These are phyloP conservation scores for Candida boleticola DNA, from an alignment of 805 yeast genomes.

Conservation along the genomic window DNA sequence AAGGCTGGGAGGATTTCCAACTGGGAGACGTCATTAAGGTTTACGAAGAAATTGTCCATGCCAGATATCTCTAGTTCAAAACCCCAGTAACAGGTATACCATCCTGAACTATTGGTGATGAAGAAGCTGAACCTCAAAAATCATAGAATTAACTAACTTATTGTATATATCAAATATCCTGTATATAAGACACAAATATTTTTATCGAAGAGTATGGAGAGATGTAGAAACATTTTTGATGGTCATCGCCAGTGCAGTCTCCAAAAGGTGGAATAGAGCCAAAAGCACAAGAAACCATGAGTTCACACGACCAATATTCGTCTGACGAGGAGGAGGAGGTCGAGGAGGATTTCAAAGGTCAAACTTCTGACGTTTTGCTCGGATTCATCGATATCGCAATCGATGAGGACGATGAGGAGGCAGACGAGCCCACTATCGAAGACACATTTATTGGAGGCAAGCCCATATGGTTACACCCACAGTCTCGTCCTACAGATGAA, in stretches of 20 bases:
- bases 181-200: conserved; percentile 3
- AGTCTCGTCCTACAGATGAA: conserved; percentile 54
- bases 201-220: too few relatives aligned
- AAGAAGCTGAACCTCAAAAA: not conserved
- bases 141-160: not conserved
- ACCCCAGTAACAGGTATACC: too few relatives aligned
- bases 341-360: conserved; percentile 20
- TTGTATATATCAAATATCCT: conserved; percentile 3
- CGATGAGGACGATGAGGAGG: conserved; percentile 45
- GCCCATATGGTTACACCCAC: conserved; percentile 62
- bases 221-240: not conserved
- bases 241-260: not conserved
- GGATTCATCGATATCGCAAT: conserved; percentile 64
- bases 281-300: conserved; percentile 17
- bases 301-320: conserved; percentile 48
- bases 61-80: conserved; percentile 34
- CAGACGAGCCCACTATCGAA: conserved; percentile 38
- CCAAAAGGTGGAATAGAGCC: too few relatives aligned
- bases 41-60: conserved; percentile 57
- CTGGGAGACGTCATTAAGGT: conserved; percentile 76
- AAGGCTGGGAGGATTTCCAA: conserved; percentile 62
- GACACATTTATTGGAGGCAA: conserved; percentile 84
- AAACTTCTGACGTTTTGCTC: conserved; percentile 40
- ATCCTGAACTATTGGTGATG: too few relatives aligned
- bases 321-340: conserved; percentile 48